phyloP scores from a whole-genome alignment of 768 basidiomycete genomes.

The Galerina marginata region DNA sequence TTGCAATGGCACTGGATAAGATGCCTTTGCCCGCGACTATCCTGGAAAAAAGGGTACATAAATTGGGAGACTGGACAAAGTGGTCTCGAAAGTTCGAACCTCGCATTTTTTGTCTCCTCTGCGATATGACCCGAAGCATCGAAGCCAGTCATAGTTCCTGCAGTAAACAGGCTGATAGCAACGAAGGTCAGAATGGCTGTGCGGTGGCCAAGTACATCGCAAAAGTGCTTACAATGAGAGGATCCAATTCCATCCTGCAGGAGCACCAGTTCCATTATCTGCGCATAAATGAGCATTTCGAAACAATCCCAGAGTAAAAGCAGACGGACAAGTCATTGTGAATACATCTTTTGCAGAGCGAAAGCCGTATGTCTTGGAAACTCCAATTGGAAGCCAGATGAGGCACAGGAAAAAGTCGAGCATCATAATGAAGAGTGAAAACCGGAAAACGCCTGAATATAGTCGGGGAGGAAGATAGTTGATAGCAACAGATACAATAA shows the following conservation, averaged over 20 bases:
- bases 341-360: conserved; percentile 85
- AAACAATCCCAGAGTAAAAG: not conserved
- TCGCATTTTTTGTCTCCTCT: conserved; percentile 87
- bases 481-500: conserved; percentile 75
- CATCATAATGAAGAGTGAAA: conserved; percentile 76
- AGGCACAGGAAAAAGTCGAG: conserved; percentile 87
- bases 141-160: conserved; percentile 89
- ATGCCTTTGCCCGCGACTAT: conserved; percentile 85
- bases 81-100: conserved; percentile 35
- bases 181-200: not conserved
- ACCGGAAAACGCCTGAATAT: conserved; percentile 80
- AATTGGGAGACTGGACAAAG: not conserved
- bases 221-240: conserved; percentile 68
- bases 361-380: conserved; percentile 89
- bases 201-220: not conserved
- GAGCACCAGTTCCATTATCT: conserved; percentile 92
- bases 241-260: conserved; percentile 91
- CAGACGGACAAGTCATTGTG: conserved; percentile 70
- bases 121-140: conserved; percentile 90
- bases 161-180: conserved; percentile 72
- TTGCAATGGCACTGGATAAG: conserved; percentile 75
- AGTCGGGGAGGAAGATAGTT: conserved; percentile 82
- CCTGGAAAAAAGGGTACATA: conserved; percentile 36
- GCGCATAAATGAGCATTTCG: not conserved
- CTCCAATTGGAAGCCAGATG: conserved; percentile 93